A percentile compares a stretch with the other conserved stretches of the same genome.
phyloP scores from a whole-genome alignment of 176 grass and related monocot species.

The Microstegium vimineum region DNA sequence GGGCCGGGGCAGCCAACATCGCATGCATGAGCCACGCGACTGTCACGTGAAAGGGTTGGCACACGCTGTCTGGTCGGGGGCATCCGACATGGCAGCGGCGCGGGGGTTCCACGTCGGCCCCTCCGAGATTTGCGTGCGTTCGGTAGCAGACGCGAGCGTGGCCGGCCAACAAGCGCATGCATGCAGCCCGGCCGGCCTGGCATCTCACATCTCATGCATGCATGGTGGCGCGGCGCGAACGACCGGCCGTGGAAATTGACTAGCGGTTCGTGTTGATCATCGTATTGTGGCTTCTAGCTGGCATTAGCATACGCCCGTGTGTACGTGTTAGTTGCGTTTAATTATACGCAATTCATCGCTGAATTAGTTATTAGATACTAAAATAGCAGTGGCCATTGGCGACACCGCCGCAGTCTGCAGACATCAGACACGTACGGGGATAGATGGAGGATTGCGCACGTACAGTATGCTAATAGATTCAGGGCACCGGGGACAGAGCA shows the following conservation, averaged over 20 bases:
- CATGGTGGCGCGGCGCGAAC: neutral
- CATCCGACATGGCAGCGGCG: constrained; percentile 26
- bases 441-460: neutral
- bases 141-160: neutral
- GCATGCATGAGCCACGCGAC: constrained; percentile 14
- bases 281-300: neutral
- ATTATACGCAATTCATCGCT: neutral
- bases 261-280: neutral
- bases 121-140: constrained; percentile 37
- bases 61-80: constrained; percentile 9
- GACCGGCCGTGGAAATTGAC: neutral
- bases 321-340: neutral
- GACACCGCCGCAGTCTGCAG: neutral
- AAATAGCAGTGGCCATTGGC: neutral
- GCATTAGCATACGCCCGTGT: neutral
- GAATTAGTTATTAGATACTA: neutral
- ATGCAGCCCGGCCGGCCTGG: neutral
- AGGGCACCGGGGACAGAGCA: constrained; percentile 25
- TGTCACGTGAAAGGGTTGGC: constrained; percentile 44
- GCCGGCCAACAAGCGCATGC: neutral
- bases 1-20: neutral
- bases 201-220: no score
- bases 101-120: constrained; percentile 16
- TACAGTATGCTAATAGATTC: neutral
- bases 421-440: neutral